Base-by-base conservation (phyloP, 73 alveolate genomes). In the Paramecium bursaria region DNA sequence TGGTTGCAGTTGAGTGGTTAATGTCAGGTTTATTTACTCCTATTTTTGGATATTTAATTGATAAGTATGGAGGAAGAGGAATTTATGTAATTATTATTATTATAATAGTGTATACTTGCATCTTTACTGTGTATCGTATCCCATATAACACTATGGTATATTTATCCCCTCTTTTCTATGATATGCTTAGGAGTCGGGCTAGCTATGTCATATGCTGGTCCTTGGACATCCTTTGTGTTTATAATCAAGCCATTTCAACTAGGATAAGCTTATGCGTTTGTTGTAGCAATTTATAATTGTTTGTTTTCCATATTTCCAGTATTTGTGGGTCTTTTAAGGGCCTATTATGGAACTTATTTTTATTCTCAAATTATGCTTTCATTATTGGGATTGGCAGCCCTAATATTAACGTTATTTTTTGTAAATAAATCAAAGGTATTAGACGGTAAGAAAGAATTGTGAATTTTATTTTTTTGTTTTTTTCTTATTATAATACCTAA, bases 141-240 rank as follows among this genome's bases (percentile, higher is more conserved):
- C 4, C 76, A 57, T 27, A 9, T 57, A 0, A 57, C 76, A 0
- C 33, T 57, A n/a, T 57, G 76, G 76, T 57, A 57, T 26, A 57
- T 57, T 25, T 57, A 57, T 57, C 76, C 76, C 13, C 33, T 57
- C 33, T 21, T 57, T n/a, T 57, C 76, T n/a, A 30, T 57, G 33
- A 57, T 57, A 6, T 48, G 51, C 0, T 57, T 57, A 14, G 76
- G 76, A 57, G 33, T 50, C 1, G 76, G 51, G 0, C 27, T 17
- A 30, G 76, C 76, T 1, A 57, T 57, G 21, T 48, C 76, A 14
- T 57, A 57, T 57, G 76, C 76, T 30, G 27, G 51, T 2, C 76
- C 76, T 30, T 57, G 76, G 76, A 57, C 76, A 57, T 48, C 51
- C 11, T 48, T 57, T 57, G 76, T 57, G 3, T 57, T 30, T 57